phyloP scores from a whole-genome alignment of 2,329 filamentous ascomycete species.

The Lithohypha guttulata region DNA sequence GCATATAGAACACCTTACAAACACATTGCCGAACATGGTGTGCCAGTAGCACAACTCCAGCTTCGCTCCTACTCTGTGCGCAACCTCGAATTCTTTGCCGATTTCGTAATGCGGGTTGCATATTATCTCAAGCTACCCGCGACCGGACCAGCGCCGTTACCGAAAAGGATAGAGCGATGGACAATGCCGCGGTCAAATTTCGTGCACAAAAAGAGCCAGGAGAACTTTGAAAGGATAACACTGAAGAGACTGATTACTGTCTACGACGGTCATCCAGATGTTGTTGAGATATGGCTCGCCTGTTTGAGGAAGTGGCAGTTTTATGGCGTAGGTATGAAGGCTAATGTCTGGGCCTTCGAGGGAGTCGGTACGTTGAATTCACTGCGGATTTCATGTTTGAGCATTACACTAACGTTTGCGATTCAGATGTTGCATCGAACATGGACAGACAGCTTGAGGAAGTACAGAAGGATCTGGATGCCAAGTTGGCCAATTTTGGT shows the following conservation, averaged over 20 bases:
- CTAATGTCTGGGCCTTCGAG: slow-evolving; percentile 86
- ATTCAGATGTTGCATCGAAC: slow-evolving; percentile 30
- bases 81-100: slow-evolving; percentile 85
- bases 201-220: slow-evolving; percentile 93
- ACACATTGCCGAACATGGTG: slow-evolving; percentile 57
- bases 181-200: slow-evolving; percentile 83
- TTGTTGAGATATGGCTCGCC: slow-evolving; percentile 82
- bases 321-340: slow-evolving; percentile 97
- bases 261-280: slow-evolving; percentile 78
- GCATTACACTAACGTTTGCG: slow-evolving; percentile 7
- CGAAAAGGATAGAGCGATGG: slow-evolving; percentile 82
- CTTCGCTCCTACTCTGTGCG: slow-evolving; percentile 82
- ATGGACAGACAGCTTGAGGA: slow-evolving; percentile 31
- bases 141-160: slow-evolving; percentile 74
- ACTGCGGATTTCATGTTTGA: slow-evolving; percentile 7
- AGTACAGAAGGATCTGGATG: slow-evolving; percentile 31
- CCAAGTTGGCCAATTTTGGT: slow-evolving; percentile 33
- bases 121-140: slow-evolving; percentile 87
- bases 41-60: slow-evolving; percentile 83
- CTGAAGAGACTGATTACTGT: slow-evolving; percentile 80
- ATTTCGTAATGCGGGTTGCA: slow-evolving; percentile 87
- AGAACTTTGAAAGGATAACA: slow-evolving; percentile 93
- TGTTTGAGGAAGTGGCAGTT: slow-evolving; percentile 88
- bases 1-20: slow-evolving; percentile 77
- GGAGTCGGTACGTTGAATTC: slow-evolving; percentile 49